Base-by-base conservation (phyloP, 2,329 filamentous ascomycete genomes). In the Dothistroma pini region DNA sequence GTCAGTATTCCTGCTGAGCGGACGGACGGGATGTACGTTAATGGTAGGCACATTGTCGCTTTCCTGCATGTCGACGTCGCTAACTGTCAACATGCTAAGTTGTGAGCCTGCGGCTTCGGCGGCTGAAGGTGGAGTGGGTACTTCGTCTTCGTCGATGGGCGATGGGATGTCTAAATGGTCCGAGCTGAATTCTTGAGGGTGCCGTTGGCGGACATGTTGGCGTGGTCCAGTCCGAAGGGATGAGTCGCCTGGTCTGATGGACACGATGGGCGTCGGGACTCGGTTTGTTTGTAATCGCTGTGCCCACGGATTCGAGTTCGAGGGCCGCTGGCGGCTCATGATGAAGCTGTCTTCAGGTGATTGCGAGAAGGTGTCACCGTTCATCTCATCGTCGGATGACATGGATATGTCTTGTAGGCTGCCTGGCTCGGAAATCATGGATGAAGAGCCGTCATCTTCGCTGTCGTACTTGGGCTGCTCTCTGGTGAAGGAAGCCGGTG, bases 81-180 rank as follows among this genome's bases (percentile, higher is more conserved):
- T 73, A 48, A 75, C 72, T 56, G 63, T 72, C 53, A 75, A 69
- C 63, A 74, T 69, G 48, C 68, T 71, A 22, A 75, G 69, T 56
- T 75, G 73, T 9, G 71, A 73, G 47, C 72, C 73, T 14, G 72
- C 70, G 22, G 68, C 68, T 55, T 72, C 71, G 19, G 72, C 71
- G 12, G 71, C 72, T 29, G 67, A 70, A 5, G 70, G 70, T 38
- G 69, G 72, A 19, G 73, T 74, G 4, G 70, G 71, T 14, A 72
- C 71, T 54, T 75, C 73, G 58, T 75, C 71, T 57, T 75, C 72
- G 56, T 72, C 71, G 29, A 75, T 72, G 4, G 72, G 71, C 4
- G 72, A 72, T 6, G 72, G 72, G 1, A 74, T 69, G 54, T 72
- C 70, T 12, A 72, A 65, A 32, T 68, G 69, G 44, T 72, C 70